Evolutionary conservation across 2,329 filamentous ascomycete genomes (phyloP).

Genomic region (Neonectria magnoliae): DNA sequence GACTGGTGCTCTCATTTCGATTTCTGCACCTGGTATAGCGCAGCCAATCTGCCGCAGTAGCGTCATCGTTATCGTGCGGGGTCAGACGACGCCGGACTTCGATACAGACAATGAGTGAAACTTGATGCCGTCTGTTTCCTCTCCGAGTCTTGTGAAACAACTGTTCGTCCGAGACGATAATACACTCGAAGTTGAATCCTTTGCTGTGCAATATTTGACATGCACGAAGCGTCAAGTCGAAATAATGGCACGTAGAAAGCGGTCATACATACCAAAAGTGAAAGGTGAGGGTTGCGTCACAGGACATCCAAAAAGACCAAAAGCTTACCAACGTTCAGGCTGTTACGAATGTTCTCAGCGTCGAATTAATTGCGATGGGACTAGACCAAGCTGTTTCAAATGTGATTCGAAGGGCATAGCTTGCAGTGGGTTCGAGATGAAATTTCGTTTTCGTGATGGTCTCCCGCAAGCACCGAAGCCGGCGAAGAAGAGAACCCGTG

Average conservation of each 20-base stretch:
- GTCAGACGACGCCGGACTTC: not conserved
- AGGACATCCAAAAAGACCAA: not conserved
- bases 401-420: slow-evolving; percentile 9
- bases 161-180: too few relatives aligned
- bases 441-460: slow-evolving; percentile 18
- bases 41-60: not conserved
- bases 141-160: not conserved
- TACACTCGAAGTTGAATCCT: too few relatives aligned
- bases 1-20: slow-evolving; percentile 5
- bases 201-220: not conserved
- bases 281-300: slow-evolving; percentile 11
- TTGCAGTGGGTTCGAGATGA: slow-evolving; percentile 15
- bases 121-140: not conserved
- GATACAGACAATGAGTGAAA: not conserved
- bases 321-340: not conserved
- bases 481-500: not conserved
- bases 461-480: not conserved
- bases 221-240: not conserved
- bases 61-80: not conserved
- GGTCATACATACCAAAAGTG: slow-evolving; percentile 16
- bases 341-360: slow-evolving; percentile 21
- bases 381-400: slow-evolving; percentile 9
- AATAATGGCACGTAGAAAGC: slow-evolving; percentile 20
- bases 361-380: slow-evolving; percentile 18
- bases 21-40: slow-evolving; percentile 3